Evolutionary conservation across 352 stramenopile genomes (phyloP).

Genomic region (Pythium sukuiense): DNA sequence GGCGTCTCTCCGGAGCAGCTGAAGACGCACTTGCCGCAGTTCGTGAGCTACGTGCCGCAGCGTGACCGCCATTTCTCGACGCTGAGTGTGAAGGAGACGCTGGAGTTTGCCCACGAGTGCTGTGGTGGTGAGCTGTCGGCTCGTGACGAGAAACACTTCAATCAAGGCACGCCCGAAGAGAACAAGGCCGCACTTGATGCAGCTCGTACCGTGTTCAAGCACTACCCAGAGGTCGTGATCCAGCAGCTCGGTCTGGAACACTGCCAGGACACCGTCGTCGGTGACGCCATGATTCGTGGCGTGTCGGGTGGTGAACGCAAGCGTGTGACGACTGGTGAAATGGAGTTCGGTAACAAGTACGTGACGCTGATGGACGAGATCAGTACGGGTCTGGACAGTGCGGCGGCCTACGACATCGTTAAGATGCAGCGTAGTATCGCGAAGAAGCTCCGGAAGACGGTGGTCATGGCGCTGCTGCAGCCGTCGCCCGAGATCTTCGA

Average conservation of each 20-base stretch:
- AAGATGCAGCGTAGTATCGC: slow-evolving; percentile 35
- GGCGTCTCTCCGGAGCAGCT: slow-evolving; percentile 20
- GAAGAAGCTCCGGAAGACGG: slow-evolving; percentile 24
- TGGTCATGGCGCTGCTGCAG: slow-evolving; percentile 64
- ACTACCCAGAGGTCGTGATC: slow-evolving; percentile 36
- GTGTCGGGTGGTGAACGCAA: slow-evolving; percentile 32
- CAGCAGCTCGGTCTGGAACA: slow-evolving; percentile 30
- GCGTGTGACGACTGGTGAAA: slow-evolving; percentile 9
- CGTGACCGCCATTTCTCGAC: slow-evolving; percentile 37
- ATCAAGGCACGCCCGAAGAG: too few species aligned
- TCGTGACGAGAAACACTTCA: too few species aligned
- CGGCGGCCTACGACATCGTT: slow-evolving; percentile 32
- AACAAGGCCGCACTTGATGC: too few species aligned
- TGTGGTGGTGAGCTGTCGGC: slow-evolving; percentile 33
- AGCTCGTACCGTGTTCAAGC: slow-evolving; percentile 6
- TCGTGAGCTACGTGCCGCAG: slow-evolving; percentile 49
- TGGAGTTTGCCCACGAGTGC: slow-evolving; percentile 50
- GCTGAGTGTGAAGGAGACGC: slow-evolving; percentile 48
- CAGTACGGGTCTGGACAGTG: slow-evolving; percentile 25
- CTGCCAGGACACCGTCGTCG: slow-evolving; percentile 40
- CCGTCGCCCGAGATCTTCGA: slow-evolving; percentile 84
- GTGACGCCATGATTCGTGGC: slow-evolving; percentile 33
- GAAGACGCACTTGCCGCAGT: slow-evolving; percentile 36
- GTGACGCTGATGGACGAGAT: slow-evolving; percentile 60
- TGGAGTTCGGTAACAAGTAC: slow-evolving; percentile 28